phyloP scores from a whole-genome alignment of 495 filamentous ascomycete species.

The Bryoglossum gracile region DNA sequence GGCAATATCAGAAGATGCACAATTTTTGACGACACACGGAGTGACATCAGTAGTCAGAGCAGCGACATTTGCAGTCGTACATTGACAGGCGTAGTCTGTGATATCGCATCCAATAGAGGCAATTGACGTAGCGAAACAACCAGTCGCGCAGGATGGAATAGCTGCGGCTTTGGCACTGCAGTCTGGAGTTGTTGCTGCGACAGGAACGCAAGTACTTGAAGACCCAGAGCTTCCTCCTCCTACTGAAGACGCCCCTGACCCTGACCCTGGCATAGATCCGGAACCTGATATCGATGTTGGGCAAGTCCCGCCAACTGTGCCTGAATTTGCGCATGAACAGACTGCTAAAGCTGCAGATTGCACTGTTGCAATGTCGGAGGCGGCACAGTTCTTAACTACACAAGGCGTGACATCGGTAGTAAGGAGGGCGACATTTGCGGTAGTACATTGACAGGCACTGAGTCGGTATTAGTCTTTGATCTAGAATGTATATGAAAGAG shows the following conservation, averaged over 20 bases:
- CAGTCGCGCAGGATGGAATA: neutral
- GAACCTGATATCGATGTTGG: neutral
- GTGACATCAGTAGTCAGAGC: neutral
- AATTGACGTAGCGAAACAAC: neutral
- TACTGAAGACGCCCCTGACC: neutral
- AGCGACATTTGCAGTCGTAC: neutral
- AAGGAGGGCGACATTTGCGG: neutral
- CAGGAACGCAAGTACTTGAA: neutral
- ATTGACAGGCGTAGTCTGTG: neutral
- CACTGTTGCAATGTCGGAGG: neutral
- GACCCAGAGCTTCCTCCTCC: neutral
- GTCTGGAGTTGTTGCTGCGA: slow-evolving; percentile 1
- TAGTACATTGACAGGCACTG: slow-evolving; percentile 4
- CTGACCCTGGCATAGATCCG: neutral
- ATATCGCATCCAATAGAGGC: neutral
- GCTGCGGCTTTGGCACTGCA: neutral
- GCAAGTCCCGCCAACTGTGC: neutral
- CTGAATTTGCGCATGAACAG: slow-evolving; percentile 1
- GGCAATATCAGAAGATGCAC: neutral
- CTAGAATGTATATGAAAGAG: neutral
- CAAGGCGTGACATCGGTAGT: slow-evolving; percentile 1
- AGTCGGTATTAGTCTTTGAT: no score
- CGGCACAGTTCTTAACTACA: neutral
- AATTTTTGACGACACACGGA: neutral
- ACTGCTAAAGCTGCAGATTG: neutral